Conservation (phyloP, 495 filamentous ascomycete genomes). For the Neurospora sublineolata region DNA sequence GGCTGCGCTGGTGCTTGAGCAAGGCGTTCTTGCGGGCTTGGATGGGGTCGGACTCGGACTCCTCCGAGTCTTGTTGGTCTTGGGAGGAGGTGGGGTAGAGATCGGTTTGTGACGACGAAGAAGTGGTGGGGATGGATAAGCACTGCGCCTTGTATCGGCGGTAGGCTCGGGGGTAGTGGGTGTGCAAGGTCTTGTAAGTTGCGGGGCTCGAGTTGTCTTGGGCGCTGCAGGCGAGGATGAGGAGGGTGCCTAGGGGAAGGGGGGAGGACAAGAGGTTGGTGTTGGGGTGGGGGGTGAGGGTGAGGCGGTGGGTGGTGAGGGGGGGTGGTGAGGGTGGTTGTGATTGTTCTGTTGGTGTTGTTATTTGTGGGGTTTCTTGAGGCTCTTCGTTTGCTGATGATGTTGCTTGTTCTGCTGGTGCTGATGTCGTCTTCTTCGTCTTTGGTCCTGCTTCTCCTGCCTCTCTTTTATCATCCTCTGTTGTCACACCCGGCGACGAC, state of each 20-base stretch:
- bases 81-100: not conserved
- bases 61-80: not conserved
- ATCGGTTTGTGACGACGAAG: not conserved
- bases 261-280: slow-evolving; percentile 14
- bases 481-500: not conserved
- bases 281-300: slow-evolving; percentile 5
- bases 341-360: not conserved
- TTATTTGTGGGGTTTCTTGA: not conserved
- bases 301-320: not conserved
- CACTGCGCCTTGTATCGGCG: slow-evolving; percentile 12
- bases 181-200: slow-evolving; percentile 10
- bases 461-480: not conserved
- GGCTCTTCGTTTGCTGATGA: not conserved
- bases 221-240: slow-evolving; percentile 23
- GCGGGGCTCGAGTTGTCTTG: slow-evolving; percentile 15
- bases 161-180: slow-evolving; percentile 12
- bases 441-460: not conserved
- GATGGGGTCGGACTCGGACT: not conserved
- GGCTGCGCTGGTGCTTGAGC: not conserved
- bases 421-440: not conserved
- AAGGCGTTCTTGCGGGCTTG: not conserved
- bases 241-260: slow-evolving; percentile 13
- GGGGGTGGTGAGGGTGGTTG: not conserved
- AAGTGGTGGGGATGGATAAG: slow-evolving; percentile 1
- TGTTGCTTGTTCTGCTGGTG: not conserved